Evolutionary conservation across 176 grass and related monocot genomes (phyloP).

Genomic region (Eleusine coracana): DNA sequence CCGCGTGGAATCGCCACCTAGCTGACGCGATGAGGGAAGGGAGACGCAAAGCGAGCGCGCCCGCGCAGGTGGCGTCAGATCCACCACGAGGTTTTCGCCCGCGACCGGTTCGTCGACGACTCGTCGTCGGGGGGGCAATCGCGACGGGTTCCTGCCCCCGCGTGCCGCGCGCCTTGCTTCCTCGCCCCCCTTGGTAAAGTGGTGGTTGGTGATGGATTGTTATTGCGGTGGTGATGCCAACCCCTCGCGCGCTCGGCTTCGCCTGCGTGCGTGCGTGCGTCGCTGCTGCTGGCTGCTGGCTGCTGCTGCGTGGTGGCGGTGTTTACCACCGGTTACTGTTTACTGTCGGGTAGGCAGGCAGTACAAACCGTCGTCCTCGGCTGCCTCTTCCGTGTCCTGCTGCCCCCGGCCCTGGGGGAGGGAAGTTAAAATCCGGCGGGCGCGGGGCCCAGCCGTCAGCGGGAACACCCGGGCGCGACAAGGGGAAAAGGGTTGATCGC

Average conservation of each 20-base stretch:
- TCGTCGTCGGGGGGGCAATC: conserved; percentile 34
- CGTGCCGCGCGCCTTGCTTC: conserved; percentile 3
- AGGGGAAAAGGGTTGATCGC: neutral
- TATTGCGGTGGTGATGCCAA: conserved; percentile 32
- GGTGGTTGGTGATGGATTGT: conserved; percentile 51
- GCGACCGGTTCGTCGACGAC: conserved; percentile 42
- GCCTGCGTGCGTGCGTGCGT: neutral
- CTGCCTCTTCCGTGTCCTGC: no score
- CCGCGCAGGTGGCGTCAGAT: conserved; percentile 32
- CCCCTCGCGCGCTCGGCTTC: no score
- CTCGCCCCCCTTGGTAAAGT: conserved; percentile 3
- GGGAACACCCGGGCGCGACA: neutral
- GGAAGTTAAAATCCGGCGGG: conserved; percentile 28
- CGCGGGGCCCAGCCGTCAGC: conserved; percentile 18
- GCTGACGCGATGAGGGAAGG: neutral
- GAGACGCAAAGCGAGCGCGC: conserved; percentile 19
- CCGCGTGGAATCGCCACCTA: conserved; percentile 35
- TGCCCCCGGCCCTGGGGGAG: neutral
- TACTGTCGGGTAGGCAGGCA: conserved; percentile 44
- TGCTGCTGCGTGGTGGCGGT: conserved; percentile 26
- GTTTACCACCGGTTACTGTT: conserved; percentile 63
- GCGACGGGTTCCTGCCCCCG: conserved; percentile 42
- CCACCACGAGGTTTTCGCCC: conserved; percentile 30
- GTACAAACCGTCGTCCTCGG: conserved; percentile 26
- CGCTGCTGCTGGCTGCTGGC: no score